These are phyloP conservation scores for Kondoa subrosea DNA, from an alignment of 768 basidiomycete genomes.

Conservation along the genomic window DNA sequence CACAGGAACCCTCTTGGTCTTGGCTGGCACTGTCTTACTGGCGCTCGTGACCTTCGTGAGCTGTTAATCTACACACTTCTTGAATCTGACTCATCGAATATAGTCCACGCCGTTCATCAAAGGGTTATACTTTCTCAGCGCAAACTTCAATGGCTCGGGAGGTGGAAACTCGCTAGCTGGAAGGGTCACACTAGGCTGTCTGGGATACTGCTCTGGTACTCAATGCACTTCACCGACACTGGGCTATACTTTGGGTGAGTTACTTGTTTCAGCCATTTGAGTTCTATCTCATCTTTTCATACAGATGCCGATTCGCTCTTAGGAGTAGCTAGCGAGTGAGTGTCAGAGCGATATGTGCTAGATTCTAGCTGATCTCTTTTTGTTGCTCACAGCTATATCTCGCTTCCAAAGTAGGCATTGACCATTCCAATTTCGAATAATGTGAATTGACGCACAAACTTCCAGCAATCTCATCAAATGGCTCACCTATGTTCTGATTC, in stretches of 20 bases:
- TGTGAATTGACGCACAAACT: constrained; percentile 48
- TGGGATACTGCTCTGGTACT: constrained; percentile 63
- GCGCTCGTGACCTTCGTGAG: constrained; percentile 73
- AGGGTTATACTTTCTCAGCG: constrained; percentile 70
- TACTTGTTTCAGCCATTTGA: background rate
- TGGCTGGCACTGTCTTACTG: constrained; percentile 59
- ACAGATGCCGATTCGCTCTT: background rate
- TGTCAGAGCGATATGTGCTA: too few species aligned
- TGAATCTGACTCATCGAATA: too few species aligned
- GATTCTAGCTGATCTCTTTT: too few species aligned
- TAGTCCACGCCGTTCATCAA: constrained; percentile 78
- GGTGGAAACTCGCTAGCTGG: constrained; percentile 36
- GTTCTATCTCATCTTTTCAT: background rate
- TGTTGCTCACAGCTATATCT: too few species aligned
- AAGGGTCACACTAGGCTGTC: constrained; percentile 62
- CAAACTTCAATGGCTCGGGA: constrained; percentile 40
- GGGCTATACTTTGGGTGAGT: constrained; percentile 73
- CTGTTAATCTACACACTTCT: too few species aligned
- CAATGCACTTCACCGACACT: constrained; percentile 65
- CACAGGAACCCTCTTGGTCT: constrained; percentile 69
- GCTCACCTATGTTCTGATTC: constrained; percentile 81
- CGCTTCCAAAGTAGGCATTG: too few species aligned
- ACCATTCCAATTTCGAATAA: constrained; percentile 66
- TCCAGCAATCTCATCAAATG: constrained; percentile 76
- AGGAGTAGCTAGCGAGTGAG: constrained; percentile 39